Base-by-base conservation (phyloP, 83 land plant species). In the Picea abies region DNA sequence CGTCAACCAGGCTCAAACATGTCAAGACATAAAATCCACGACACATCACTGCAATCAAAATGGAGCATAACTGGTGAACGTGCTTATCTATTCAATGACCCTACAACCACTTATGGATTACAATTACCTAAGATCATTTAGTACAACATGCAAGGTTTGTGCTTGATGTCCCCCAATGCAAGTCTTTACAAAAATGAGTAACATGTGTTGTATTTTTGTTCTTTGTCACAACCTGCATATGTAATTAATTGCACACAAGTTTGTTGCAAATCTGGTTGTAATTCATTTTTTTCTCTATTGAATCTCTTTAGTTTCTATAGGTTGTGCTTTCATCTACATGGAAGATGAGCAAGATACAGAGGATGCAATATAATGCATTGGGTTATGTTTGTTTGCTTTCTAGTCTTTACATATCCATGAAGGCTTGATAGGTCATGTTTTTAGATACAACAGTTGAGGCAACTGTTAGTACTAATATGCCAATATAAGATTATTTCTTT, bases 321-420 rank as follows among this genome's bases (percentile, higher is more conserved):
- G 99, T 37, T 97, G 94, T 88, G 98, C 99, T 19, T 97, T 97
- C 85, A 84, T 97, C n/a, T 97, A 96, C 85, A 96, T 97, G 98
- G 98, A 94, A 44, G 99, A 97, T 88, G 99, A 97, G 82, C 88
- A 95, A 22, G 99, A 97, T 87, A 98, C 97, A 65, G 98, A 96
- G 79, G 99, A 96, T 91, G 99, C 99, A 7, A 96, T 97, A 26
- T 84, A 52, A 52, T 52, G 2, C 3, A 10, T 52, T 52, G 3
- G 12, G 12, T 10, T 52, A 10, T 10, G 12, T 52, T 52, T 10
- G 3, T 12, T 52, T 52, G 56, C 2, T 10, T 52, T 52, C 2
- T 52, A 52, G 47, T 6, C 47, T 44, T 29, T 44, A 44, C 44
- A 41, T 41, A 49, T 49, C 10, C 52, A 49, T 1, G 10, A 49